Base-by-base conservation (phyloP, 2,329 filamentous ascomycete genomes). In the Venturia nashicola region DNA sequence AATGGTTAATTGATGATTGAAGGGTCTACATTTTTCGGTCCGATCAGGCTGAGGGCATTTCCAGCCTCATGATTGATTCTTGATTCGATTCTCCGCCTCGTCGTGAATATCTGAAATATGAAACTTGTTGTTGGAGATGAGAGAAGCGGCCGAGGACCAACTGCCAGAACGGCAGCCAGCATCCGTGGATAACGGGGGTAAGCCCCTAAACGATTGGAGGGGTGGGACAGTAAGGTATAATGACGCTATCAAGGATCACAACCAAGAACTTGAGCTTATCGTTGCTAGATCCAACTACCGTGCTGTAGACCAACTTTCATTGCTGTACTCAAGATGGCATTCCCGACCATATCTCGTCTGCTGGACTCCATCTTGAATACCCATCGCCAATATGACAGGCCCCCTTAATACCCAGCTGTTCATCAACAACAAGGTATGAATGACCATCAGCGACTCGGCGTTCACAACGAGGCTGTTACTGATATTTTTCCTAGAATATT, bases 391-490 rank as follows among this genome's bases (percentile, higher is more conserved):
- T 23, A 62, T 62, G 60, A 48, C 27, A 7, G 20, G 34, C 32
- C 60, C 20, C 23, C 27, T 46, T 48, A 23, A 62, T 23, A 48
- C 60, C 5, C 60, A 62, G n/a, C 32, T 62, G 43, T 54, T 48
- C 42, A 62, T 62, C 60, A 62, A 62, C 60, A 62, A 62, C 60
- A 62, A 62, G 44, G 42, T 51, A 43, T 46, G 20, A 16, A 43
- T 46, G 20, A 16, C 51, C 32, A 12, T 9, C 11, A 3, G 6
- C 27, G 32, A 36, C n/a, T n/a, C n/a, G n/a, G n/a, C n/a, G 32
- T 7, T 36, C 6, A 36, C 12, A 32, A 36, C 51, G 27, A 57
- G 32, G 32, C 27, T 57, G 27, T 57, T 12, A 57, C 51, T 57
- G 18, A 57, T n/a, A 5, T 9, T 8, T 8, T 36, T 16, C 5